These are phyloP conservation scores for Suhomyces maxii DNA, from an alignment of 1,139 yeast genomes.

Conservation along the genomic window DNA sequence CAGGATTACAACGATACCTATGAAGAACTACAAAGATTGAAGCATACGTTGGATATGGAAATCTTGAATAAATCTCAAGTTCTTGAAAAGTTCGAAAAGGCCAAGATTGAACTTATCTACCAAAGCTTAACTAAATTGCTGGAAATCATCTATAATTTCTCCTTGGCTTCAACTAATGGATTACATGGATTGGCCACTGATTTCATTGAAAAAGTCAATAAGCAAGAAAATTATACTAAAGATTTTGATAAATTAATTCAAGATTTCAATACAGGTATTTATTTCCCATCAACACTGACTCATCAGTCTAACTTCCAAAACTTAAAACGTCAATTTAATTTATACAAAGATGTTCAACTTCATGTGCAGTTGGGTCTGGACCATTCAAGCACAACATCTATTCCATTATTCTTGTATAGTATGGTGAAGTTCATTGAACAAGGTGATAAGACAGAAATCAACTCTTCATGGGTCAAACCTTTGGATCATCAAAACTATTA, in stretches of 20 bases:
- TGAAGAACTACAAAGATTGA: constrained; percentile 33
- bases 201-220: constrained; percentile 27
- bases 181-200: constrained; percentile 29
- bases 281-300: constrained; percentile 36
- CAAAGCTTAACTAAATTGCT: constrained; percentile 37
- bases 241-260: constrained; percentile 31
- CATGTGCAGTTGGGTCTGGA: constrained; percentile 28
- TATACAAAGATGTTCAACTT: constrained; percentile 44
- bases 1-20: constrained; percentile 34
- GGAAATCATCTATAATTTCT: constrained; percentile 34
- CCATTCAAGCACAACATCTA: constrained; percentile 29
- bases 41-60: constrained; percentile 33
- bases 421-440: constrained; percentile 24
- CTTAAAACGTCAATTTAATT: constrained; percentile 38
- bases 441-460: constrained; percentile 3
- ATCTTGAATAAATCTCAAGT: constrained; percentile 23
- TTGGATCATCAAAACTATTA: constrained; percentile 36
- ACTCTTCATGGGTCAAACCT: constrained; percentile 32
- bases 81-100: constrained; percentile 39
- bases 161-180: constrained; percentile 29
- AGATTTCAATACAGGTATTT: constrained; percentile 40
- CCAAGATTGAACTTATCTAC: constrained; percentile 37
- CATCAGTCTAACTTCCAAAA: constrained; percentile 41
- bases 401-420: constrained; percentile 36
- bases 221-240: constrained; percentile 25